Evolutionary conservation across 2,329 filamentous ascomycete genomes (phyloP).

Genomic region (Sordariomycetes sp.): DNA sequence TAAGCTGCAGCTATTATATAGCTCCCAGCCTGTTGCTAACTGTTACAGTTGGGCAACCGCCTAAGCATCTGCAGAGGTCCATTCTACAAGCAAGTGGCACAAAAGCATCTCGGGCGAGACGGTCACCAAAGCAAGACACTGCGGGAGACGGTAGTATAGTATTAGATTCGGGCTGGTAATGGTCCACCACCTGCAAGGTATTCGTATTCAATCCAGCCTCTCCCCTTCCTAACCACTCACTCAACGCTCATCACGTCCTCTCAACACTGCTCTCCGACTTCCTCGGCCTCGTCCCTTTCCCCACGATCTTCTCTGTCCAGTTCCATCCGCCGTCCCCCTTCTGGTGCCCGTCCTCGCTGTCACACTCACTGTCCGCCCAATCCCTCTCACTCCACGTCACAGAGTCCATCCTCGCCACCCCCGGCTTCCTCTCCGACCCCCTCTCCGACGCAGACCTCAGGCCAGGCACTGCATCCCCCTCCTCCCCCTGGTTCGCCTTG

Average conservation of each 20-base stretch:
- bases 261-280: not conserved
- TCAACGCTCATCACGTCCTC: not conserved
- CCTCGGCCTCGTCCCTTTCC: slow-evolving; percentile 16
- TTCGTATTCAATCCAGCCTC: too few relatives aligned
- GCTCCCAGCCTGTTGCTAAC: too few relatives aligned
- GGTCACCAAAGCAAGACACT: too few relatives aligned
- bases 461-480: slow-evolving; percentile 4
- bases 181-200: too few relatives aligned
- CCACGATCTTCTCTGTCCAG: slow-evolving; percentile 45
- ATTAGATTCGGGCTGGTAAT: too few relatives aligned
- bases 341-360: slow-evolving; percentile 20
- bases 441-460: not conserved
- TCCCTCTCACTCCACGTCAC: slow-evolving; percentile 57
- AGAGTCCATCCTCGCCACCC: slow-evolving; percentile 33
- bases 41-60: too few relatives aligned
- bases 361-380: slow-evolving; percentile 43
- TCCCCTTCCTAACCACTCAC: too few relatives aligned
- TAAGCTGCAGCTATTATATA: too few relatives aligned
- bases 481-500: slow-evolving; percentile 9
- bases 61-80: too few relatives aligned
- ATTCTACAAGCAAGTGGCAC: too few relatives aligned
- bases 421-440: not conserved
- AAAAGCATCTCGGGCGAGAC: too few relatives aligned
- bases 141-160: too few relatives aligned
- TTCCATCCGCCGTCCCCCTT: slow-evolving; percentile 24